Evolutionary conservation across 208 protist genomes (phyloP).

Genomic region (Zelonia costaricensis): DNA sequence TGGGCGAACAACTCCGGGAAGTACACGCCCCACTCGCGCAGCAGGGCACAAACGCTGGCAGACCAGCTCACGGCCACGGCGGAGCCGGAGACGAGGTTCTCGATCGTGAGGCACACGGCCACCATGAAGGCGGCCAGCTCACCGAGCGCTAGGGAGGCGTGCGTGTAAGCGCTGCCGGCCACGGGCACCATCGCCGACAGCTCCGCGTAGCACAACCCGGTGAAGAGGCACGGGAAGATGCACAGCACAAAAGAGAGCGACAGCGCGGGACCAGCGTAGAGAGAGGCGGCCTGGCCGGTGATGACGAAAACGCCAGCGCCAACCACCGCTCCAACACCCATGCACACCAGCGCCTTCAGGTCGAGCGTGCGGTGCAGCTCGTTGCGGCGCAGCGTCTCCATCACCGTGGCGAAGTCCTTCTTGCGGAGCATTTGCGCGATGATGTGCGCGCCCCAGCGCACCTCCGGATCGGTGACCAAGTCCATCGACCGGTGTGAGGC

Average conservation of each 20-base stretch:
- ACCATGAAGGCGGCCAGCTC: conserved; percentile 25
- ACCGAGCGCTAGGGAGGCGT: conserved; percentile 7
- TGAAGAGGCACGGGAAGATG: conserved; percentile 24
- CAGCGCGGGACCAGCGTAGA: conserved; percentile 12
- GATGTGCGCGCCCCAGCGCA: conserved; percentile 8
- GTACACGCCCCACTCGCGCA: conserved; percentile 17
- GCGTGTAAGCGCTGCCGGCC: conserved; percentile 19
- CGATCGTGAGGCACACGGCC: conserved; percentile 16
- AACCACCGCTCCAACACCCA: conserved; percentile 16
- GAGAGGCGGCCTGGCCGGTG: conserved; percentile 17
- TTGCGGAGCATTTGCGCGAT: conserved; percentile 14
- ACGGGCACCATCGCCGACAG: conserved; percentile 16
- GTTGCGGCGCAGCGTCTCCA: conserved; percentile 12
- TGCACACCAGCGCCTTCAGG: conserved; percentile 18
- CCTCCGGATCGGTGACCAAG: conserved; percentile 7
- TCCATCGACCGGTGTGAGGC: too few relatives aligned
- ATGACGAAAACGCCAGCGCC: conserved; percentile 19
- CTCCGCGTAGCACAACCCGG: conserved; percentile 19
- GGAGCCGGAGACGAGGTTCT: conserved; percentile 19
- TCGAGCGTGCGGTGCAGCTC: conserved; percentile 16
- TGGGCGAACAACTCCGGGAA: conserved; percentile 9
- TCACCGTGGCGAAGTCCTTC: conserved; percentile 9
- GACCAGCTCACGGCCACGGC: conserved; percentile 25
- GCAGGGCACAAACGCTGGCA: conserved; percentile 17
- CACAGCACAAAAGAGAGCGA: conserved; percentile 19